phyloP scores from a whole-genome alignment of 331 rosid genomes.

The Acacia concinna region DNA sequence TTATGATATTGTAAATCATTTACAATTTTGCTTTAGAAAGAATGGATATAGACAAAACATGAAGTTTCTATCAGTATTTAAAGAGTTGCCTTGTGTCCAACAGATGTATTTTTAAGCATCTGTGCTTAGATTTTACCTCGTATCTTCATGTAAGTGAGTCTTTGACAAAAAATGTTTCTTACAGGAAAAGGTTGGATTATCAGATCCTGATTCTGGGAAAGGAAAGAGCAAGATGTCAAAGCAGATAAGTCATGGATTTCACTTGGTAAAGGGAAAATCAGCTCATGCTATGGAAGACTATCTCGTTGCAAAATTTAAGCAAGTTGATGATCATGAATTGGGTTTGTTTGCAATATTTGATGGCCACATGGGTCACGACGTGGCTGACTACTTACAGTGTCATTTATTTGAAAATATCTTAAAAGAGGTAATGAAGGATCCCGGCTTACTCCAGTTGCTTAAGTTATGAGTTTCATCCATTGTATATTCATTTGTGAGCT shows the following conservation, averaged over 20 bases:
- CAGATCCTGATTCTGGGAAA: slow-evolving; percentile 92
- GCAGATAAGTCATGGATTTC: slow-evolving; percentile 77
- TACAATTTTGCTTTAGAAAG: background rate
- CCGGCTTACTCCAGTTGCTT: background rate
- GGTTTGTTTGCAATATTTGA: slow-evolving; percentile 97
- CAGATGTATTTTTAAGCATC: background rate
- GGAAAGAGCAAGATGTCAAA: slow-evolving; percentile 96
- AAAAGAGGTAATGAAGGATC: slow-evolving; percentile 59
- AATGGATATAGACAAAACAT: background rate
- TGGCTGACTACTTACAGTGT: slow-evolving; percentile 68
- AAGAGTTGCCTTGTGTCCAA: background rate
- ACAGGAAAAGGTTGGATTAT: slow-evolving; percentile 83
- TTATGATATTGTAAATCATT: background rate
- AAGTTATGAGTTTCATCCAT: background rate
- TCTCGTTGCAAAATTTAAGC: slow-evolving; percentile 78
- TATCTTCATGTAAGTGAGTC: slow-evolving; percentile 15
- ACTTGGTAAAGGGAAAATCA: slow-evolving; percentile 86
- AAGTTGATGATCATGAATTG: slow-evolving; percentile 68
- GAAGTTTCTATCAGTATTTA: background rate
- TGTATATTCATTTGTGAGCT: slow-evolving; percentile 6
- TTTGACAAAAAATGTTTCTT: slow-evolving; percentile 32
- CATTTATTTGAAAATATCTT: slow-evolving; percentile 79
- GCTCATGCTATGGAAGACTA: slow-evolving; percentile 90
- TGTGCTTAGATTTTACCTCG: background rate
- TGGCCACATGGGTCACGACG: slow-evolving; percentile 85